A percentile compares a stretch with the other conserved stretches of the same genome.
phyloP scores from a whole-genome alignment of 371 early-diverging fungal genomes.

The Homolaphlyctis polyrhiza region DNA sequence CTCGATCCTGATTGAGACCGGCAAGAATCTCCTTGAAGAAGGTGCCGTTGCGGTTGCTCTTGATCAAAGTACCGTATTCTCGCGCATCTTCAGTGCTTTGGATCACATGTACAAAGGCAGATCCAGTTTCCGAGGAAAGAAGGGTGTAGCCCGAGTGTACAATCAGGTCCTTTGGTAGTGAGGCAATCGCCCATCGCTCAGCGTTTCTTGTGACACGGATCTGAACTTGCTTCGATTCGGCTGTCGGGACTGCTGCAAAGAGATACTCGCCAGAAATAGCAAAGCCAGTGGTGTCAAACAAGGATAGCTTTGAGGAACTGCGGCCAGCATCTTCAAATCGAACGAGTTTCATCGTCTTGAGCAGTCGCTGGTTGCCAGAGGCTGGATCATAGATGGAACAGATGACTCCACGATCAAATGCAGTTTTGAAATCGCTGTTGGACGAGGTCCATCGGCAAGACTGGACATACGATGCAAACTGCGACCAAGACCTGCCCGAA shows the following conservation, averaged over 20 bases:
- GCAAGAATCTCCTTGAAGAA: constrained; percentile 64
- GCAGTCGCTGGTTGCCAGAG: neutral
- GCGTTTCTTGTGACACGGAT: constrained; percentile 75
- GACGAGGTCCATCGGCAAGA: neutral
- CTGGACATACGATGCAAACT: neutral
- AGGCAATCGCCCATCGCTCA: constrained; percentile 58
- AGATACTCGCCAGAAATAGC: constrained; percentile 77
- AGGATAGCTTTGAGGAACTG: constrained; percentile 34
- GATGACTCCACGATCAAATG: neutral
- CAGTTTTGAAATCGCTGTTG: neutral
- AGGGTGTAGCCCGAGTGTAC: constrained; percentile 70
- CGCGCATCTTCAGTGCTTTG: constrained; percentile 54
- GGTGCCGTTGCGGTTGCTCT: constrained; percentile 83
- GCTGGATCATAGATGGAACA: neutral
- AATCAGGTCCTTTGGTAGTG: constrained; percentile 69
- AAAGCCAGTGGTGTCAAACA: constrained; percentile 55
- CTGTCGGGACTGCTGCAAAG: constrained; percentile 63
- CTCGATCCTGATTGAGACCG: constrained; percentile 63
- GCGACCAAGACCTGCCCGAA: neutral
- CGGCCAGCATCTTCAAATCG: neutral
- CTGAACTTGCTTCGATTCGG: constrained; percentile 45
- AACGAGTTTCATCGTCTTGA: neutral
- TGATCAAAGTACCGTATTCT: constrained; percentile 78
- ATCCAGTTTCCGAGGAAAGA: constrained; percentile 72
- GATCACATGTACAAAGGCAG: constrained; percentile 73